Evolutionary conservation across 1,139 yeast species (phyloP).

Genomic region (Yarrowia galli): DNA sequence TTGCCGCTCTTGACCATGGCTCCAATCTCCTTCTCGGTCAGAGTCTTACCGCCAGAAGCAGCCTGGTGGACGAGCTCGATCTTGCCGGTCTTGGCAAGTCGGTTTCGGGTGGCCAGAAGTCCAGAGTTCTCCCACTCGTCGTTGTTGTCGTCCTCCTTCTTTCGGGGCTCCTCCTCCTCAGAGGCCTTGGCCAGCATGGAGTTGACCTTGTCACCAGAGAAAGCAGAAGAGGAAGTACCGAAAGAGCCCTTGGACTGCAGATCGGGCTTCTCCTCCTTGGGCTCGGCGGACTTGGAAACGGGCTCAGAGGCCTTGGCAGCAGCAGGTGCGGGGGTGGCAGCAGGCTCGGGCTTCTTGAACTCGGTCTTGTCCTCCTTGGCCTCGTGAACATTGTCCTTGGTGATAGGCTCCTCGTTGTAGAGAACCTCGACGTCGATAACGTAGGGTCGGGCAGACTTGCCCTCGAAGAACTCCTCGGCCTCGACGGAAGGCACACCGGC

Average conservation of each 20-base stretch:
- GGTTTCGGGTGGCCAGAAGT: conserved; percentile 52
- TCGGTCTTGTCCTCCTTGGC: conserved; percentile 45
- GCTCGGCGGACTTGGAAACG: conserved; percentile 32
- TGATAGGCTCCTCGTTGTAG: conserved; percentile 74
- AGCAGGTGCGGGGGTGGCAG: conserved; percentile 42
- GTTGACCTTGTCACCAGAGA: conserved; percentile 48
- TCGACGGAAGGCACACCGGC: conserved; percentile 77
- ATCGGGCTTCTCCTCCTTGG: conserved; percentile 38
- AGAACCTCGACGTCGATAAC: conserved; percentile 76
- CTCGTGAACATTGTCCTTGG: conserved; percentile 46
- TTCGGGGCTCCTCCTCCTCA: conserved; percentile 53
- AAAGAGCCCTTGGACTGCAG: conserved; percentile 41
- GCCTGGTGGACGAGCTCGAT: conserved; percentile 56
- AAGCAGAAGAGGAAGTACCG: conserved; percentile 35
- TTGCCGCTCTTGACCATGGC: conserved; percentile 46
- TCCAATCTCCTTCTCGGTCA: conserved; percentile 45
- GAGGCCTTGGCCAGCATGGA: conserved; percentile 57
- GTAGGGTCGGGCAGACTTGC: conserved; percentile 81
- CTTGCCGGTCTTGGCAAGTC: conserved; percentile 40
- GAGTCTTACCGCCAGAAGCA: conserved; percentile 43
- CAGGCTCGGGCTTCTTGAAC: conserved; percentile 41
- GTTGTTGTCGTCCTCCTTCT: conserved; percentile 46
- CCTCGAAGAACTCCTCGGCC: conserved; percentile 80
- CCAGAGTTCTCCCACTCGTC: conserved; percentile 53
- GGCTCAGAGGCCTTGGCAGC: conserved; percentile 44